Evolutionary conservation across 164 flowering plant species (phyloP).

Genomic region (Chimonanthus salicifolius): DNA sequence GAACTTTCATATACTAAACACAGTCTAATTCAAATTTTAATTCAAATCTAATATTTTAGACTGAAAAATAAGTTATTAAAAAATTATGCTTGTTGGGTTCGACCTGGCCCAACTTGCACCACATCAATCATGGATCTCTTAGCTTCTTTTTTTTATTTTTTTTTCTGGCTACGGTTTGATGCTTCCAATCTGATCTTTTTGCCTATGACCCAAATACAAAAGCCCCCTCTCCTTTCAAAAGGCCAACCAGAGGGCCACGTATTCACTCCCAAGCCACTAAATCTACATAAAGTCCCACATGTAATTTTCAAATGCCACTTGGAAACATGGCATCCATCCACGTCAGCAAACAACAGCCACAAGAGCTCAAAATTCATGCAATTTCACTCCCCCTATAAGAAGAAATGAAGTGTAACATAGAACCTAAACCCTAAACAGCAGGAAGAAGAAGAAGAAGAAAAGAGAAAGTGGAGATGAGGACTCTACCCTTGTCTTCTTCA

Average conservation of each 20-base stretch:
- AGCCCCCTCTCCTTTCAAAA: neutral
- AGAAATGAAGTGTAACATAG: too few species aligned
- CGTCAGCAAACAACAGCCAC: conserved; percentile 7
- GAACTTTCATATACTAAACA: too few species aligned
- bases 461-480: conserved; percentile 9
- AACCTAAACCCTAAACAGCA: neutral
- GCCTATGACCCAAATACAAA: neutral
- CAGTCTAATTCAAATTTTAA: too few species aligned
- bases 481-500: conserved; percentile 44
- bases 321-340: conserved; percentile 3
- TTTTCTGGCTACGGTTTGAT: neutral
- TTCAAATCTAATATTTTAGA: too few species aligned
- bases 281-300: too few species aligned
- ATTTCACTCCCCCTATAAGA: neutral
- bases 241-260: conserved; percentile 35
- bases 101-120: neutral
- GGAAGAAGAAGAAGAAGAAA: neutral
- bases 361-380: neutral
- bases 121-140: neutral
- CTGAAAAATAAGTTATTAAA: too few species aligned
- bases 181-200: neutral
- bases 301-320: conserved; percentile 3
- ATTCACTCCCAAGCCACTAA: conserved; percentile 21
- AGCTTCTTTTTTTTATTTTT: too few species aligned
- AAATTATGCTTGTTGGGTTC: too few species aligned